Evolutionary conservation across 2,329 filamentous ascomycete species (phyloP), one percentile per base, ranked within the genome.

Genomic region (Scedosporium apiospermum): DNA sequence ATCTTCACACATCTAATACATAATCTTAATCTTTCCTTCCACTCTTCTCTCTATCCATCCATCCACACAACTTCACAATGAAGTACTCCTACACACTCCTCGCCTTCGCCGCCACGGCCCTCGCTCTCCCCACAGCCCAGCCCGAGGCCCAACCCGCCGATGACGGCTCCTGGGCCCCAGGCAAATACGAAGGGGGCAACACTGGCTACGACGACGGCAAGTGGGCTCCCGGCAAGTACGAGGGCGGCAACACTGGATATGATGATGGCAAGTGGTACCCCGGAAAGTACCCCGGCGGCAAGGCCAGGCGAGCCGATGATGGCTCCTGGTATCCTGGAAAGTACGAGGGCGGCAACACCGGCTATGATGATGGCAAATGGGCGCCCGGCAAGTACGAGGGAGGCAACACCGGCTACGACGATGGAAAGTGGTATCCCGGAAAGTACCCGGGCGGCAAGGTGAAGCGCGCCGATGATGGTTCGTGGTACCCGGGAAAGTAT

Each of bases 41-140:
- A 34, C 30, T 34, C 30, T 34, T 34, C 30, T 34, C 30, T 34
- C 30, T 34, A 34, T 34, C 30, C 30, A 34, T 34, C 30, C 30
- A 34, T 34, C 30, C 30, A 34, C 6, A 34, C 30, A 34, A 34
- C 30, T 34, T 61, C 62, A 61, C 51, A 34, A 63, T 63, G 62
- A 46, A 38, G 42, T 68, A 63, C 63, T 65, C 63, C 14, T 49
- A 55, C 46, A 62, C 64, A 26, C 44, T 65, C 57, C n/a, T 65
- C 61, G 63, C 64, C 64, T 64, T 65, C 38, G 64, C 64, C 57
- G 64, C 60, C 26, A 64, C 63, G 59, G 63, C 62, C 41, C 63
- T 65, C 10, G 64, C 64, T n/a, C 57, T 63, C 27, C 64, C 64
- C 44, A 61, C 63, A 26, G 51, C 61, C 30, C 30, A 58, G 42